Evolutionary conservation across 805 yeast species (phyloP).

Genomic region (Cyberlindnera lachancei): DNA sequence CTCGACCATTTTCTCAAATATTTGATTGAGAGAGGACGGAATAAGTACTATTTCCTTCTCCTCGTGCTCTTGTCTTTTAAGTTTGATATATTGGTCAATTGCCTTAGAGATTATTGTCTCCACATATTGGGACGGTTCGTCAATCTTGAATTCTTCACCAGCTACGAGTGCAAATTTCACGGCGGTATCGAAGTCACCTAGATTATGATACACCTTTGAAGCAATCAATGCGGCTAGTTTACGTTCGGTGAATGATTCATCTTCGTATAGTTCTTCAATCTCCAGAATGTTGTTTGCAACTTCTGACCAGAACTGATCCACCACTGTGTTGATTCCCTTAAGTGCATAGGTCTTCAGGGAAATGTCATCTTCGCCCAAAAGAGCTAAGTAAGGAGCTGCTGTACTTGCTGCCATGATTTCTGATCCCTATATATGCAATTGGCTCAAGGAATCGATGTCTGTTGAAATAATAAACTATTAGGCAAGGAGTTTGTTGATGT

Average conservation of each 20-base stretch:
- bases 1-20: constrained; percentile 81
- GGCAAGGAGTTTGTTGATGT: not conserved
- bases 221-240: constrained; percentile 85
- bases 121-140: constrained; percentile 74
- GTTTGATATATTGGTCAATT: constrained; percentile 69
- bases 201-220: constrained; percentile 82
- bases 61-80: constrained; percentile 46
- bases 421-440: not conserved
- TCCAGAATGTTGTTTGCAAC: constrained; percentile 84
- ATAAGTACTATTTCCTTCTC: constrained; percentile 32
- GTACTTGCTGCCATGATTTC: constrained; percentile 28
- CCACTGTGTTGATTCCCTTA: constrained; percentile 68
- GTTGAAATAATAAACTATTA: too few species aligned
- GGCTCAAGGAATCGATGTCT: too few species aligned
- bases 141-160: constrained; percentile 68
- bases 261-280: constrained; percentile 89
- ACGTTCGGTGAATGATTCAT: constrained; percentile 66
- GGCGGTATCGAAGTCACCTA: constrained; percentile 89
- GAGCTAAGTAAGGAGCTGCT: constrained; percentile 88
- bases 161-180: constrained; percentile 85
- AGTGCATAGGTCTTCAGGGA: constrained; percentile 78
- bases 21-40: constrained; percentile 54
- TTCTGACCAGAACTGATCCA: constrained; percentile 95
- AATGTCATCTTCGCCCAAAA: constrained; percentile 75
- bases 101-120: constrained; percentile 94